phyloP scores from a whole-genome alignment of 2,329 filamentous ascomycete genomes.

The Metarhizium album region DNA sequence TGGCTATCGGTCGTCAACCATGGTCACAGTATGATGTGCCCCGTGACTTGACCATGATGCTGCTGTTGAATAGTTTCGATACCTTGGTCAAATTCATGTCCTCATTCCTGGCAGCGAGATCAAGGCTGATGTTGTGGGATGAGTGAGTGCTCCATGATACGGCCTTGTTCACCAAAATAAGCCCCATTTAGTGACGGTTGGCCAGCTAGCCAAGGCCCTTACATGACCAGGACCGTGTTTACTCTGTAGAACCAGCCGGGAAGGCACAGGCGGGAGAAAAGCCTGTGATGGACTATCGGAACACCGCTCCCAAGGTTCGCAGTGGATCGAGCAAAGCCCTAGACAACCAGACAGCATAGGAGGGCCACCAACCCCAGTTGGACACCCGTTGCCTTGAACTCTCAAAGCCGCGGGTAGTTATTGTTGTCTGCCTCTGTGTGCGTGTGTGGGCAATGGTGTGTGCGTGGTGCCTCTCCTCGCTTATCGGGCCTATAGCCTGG shows the following conservation, averaged over 20 bases:
- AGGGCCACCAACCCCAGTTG: background rate
- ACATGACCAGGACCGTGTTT: background rate
- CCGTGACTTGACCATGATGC: background rate
- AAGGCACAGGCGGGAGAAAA: background rate
- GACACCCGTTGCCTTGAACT: background rate
- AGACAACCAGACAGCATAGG: background rate
- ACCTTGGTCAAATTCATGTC: background rate
- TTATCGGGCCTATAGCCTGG: conserved; percentile 5
- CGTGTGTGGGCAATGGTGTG: background rate
- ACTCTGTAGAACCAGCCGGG: background rate
- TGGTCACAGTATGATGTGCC: background rate
- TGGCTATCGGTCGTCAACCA: background rate
- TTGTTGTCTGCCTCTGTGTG: background rate
- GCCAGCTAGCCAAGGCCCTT: background rate
- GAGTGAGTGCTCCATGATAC: background rate
- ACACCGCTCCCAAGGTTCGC: background rate
- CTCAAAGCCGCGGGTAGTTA: background rate
- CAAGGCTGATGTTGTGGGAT: background rate
- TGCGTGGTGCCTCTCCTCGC: conserved; percentile 5
- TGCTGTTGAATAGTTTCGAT: background rate
- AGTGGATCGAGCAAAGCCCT: background rate
- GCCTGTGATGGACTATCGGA: background rate
- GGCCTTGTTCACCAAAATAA: background rate
- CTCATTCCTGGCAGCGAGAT: background rate
- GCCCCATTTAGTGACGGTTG: background rate